Conservation (phyloP, 1,284 basidiomycete genomes). For the Tremellales sp. region DNA sequence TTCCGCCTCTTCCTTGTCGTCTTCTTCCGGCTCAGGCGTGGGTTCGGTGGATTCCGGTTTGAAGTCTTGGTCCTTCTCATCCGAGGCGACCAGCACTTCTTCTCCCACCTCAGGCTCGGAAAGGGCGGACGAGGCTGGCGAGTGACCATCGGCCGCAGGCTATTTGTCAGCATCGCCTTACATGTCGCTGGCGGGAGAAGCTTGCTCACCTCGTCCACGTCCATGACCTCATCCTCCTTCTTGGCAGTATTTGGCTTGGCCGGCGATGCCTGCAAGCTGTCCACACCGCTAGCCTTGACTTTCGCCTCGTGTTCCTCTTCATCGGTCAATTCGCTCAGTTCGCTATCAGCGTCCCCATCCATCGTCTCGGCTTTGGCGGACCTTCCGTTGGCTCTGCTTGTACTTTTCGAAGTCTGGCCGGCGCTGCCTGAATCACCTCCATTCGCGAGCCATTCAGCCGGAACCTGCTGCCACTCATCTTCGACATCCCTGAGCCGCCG, state of each 20-base stretch:
- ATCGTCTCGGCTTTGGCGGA: neutral
- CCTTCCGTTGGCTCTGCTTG: neutral
- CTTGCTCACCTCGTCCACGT: constrained; percentile 6
- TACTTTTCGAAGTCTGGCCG: neutral
- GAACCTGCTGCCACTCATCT: constrained; percentile 49
- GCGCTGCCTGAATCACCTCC: neutral
- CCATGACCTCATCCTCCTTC: constrained; percentile 7
- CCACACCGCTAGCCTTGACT: constrained; percentile 10
- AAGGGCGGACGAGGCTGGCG: neutral
- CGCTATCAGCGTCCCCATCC: constrained; percentile 29
- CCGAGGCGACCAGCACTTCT: neutral
- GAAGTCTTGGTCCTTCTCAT: neutral
- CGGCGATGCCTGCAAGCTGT: neutral
- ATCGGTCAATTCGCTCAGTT: constrained; percentile 45
- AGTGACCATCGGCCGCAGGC: neutral
- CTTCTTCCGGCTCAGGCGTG: constrained; percentile 5
- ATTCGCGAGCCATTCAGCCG: constrained; percentile 44
- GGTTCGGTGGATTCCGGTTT: neutral
- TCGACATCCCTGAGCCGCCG: constrained; percentile 29
- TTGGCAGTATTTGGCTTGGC: neutral
- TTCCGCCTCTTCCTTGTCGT: neutral
- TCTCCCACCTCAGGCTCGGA: neutral
- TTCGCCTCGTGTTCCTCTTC: constrained; percentile 32
- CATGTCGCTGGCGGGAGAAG: no score
- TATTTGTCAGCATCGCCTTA: neutral